Evolutionary conservation across 2,329 filamentous ascomycete genomes (phyloP).

Genomic region (Monosporascus sp.): DNA sequence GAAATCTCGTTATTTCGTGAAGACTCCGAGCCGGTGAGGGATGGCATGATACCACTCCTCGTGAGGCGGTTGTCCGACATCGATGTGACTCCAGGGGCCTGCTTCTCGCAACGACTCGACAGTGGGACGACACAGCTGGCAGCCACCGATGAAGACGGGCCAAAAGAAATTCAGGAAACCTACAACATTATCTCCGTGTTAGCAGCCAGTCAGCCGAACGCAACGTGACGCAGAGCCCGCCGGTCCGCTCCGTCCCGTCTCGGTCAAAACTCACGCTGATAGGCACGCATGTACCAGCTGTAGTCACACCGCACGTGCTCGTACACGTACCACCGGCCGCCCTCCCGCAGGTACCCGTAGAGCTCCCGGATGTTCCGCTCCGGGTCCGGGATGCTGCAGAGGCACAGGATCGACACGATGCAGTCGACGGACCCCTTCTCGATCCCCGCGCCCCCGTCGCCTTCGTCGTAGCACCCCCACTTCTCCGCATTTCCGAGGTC

Average conservation of each 20-base stretch:
- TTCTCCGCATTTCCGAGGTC: constrained; percentile 39
- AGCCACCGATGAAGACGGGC: constrained; percentile 48
- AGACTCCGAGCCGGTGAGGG: constrained; percentile 47
- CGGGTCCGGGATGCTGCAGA: constrained; percentile 61
- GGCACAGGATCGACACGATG: constrained; percentile 56
- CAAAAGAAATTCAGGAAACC: constrained; percentile 48
- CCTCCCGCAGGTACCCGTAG: constrained; percentile 54
- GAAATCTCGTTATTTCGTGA: constrained; percentile 40
- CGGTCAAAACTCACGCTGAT: constrained; percentile 43
- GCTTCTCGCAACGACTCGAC: constrained; percentile 40
- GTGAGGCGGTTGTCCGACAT: constrained; percentile 36
- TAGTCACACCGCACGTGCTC: constrained; percentile 50
- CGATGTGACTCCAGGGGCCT: constrained; percentile 46
- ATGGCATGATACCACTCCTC: constrained; percentile 39
- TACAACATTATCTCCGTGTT: constrained; percentile 16
- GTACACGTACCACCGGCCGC: constrained; percentile 58
- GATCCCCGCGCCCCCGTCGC: constrained; percentile 23
- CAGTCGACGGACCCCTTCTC: constrained; percentile 50
- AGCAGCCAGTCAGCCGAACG: background rate
- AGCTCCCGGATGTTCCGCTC: constrained; percentile 49
- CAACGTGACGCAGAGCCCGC: too few relatives aligned
- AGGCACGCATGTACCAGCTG: constrained; percentile 36
- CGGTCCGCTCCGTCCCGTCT: too few relatives aligned
- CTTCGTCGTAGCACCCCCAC: constrained; percentile 33
- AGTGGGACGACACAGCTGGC: constrained; percentile 46